Conservation (phyloP, 306 rosid species). For the Ormosia semicastrata region DNA sequence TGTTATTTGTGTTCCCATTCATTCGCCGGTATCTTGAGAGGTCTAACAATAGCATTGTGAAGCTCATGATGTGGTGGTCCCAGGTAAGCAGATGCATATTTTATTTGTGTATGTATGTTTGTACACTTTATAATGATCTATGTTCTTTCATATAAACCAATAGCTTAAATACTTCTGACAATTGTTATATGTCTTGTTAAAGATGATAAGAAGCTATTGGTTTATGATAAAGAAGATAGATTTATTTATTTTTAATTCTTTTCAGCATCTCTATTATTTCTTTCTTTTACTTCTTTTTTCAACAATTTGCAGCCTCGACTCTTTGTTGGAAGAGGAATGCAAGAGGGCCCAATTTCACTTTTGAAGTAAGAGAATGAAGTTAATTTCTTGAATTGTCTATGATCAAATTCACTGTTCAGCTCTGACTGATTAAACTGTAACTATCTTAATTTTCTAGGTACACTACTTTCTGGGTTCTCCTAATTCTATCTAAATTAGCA, state of each 20-base stretch:
- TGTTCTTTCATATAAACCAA: constrained; percentile 5
- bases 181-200: neutral
- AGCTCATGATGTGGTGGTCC: constrained; percentile 97
- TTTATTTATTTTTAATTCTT: neutral
- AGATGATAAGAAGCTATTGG: constrained; percentile 23
- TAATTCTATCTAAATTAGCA: constrained; percentile 73
- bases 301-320: constrained; percentile 73
- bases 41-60: constrained; percentile 53
- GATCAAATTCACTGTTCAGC: constrained; percentile 24
- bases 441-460: constrained; percentile 61
- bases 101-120: neutral
- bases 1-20: constrained; percentile 78
- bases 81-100: constrained; percentile 59
- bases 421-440: constrained; percentile 34
- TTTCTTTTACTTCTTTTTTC: neutral
- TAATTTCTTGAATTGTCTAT: constrained; percentile 22
- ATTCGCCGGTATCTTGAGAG: constrained; percentile 79
- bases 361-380: constrained; percentile 58
- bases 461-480: constrained; percentile 83
- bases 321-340: constrained; percentile 99
- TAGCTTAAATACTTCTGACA: constrained; percentile 10
- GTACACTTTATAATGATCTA: neutral
- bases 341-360: constrained; percentile 77
- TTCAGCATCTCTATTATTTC: neutral
- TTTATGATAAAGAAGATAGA: constrained; percentile 12